Percentiles rank a stretch among this genome's conserved stretches.
Evolutionary conservation across 2,329 filamentous ascomycete species (phyloP).

Genomic region (Penicillium sp.): DNA sequence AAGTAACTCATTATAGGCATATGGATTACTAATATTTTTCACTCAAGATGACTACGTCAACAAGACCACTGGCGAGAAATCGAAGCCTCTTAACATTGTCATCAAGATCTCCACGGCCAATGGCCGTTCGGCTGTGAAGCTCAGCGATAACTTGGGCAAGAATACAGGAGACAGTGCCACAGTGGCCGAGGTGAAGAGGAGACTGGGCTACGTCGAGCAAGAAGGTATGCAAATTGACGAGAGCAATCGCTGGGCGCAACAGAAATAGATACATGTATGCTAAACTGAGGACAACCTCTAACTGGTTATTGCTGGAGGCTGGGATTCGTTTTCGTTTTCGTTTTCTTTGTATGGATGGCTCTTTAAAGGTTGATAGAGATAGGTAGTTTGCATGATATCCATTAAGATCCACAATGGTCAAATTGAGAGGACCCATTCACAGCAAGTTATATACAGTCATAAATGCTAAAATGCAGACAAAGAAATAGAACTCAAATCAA

Average conservation of each 20-base stretch:
- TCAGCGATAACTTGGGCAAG: conserved; percentile 88
- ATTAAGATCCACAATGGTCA: background rate
- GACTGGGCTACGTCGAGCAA: conserved; percentile 82
- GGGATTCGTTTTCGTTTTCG: background rate
- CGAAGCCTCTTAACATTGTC: conserved; percentile 90
- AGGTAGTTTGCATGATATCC: conserved; percentile 12
- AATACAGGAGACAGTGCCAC: conserved; percentile 85
- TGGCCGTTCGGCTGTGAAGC: conserved; percentile 83
- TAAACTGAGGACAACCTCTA: background rate
- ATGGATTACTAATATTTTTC: conserved; percentile 1
- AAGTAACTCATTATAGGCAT: background rate
- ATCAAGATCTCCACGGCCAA: conserved; percentile 90
- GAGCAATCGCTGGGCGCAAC: conserved; percentile 71
- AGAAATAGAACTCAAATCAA: background rate
- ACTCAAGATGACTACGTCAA: conserved; percentile 73
- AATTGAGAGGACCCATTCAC: background rate
- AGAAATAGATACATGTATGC: conserved; percentile 6
- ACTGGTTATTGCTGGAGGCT: background rate
- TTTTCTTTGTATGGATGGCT: background rate
- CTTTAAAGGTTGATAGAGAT: background rate
- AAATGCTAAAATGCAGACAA: background rate
- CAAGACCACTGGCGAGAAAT: conserved; percentile 73
- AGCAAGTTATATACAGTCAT: background rate
- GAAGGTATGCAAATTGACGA: conserved; percentile 84
- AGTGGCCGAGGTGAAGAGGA: conserved; percentile 78